Base-by-base conservation (phyloP, 2,329 filamentous ascomycete genomes). In the Elsinoe arachidis region DNA sequence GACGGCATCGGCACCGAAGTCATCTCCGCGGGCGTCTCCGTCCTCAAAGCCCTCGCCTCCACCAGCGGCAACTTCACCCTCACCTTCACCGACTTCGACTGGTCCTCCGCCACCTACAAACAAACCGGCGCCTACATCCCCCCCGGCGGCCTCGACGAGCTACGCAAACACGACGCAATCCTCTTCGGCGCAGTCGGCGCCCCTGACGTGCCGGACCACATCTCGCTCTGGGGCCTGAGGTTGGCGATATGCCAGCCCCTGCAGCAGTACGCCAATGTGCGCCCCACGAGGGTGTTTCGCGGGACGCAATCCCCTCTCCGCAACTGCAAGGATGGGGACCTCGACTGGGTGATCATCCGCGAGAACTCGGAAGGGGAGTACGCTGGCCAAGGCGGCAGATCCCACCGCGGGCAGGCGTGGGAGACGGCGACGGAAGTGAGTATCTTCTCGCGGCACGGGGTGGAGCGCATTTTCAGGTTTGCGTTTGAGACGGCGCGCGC, bases 1-100 rank as follows among this genome's bases (percentile, higher is more conserved):
- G 85, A 88, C 65, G 85, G 85, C 56, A 87, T 88, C 60, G 85
- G 85, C 1, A 78, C 78, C 1, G 85, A 88, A 68, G 84, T 88
- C 10, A 80, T 86, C 68, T 73, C 77, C 33, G 82, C 82, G 1
- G 83, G 82, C 1, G 80, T 87, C 7, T 73, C 78, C 41, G 85
- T 85, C 0, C 70, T 88, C 53, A 75, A 82, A 60, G 76, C 76
- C 12, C 68, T 85, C 1, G 72, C 75, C 3, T 66, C 74, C 34
- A 62, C 62, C 2, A 72, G 77, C 1, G 74, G 78, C 38, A 77
- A 78, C 0, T 88, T 88, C 68, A 65, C 72, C 12, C 72, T 88
- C 0, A 70, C 80, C 10, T 87, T 87, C 65, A 77, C 76, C 41
- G 72, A 83, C 62, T 85, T 80, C 63, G 82, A 86, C 67, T 87